A percentile compares a stretch with the other conserved stretches of the same genome.
phyloP scores from a whole-genome alignment of 306 rosid genomes.

The Lathyrus oleraceus region DNA sequence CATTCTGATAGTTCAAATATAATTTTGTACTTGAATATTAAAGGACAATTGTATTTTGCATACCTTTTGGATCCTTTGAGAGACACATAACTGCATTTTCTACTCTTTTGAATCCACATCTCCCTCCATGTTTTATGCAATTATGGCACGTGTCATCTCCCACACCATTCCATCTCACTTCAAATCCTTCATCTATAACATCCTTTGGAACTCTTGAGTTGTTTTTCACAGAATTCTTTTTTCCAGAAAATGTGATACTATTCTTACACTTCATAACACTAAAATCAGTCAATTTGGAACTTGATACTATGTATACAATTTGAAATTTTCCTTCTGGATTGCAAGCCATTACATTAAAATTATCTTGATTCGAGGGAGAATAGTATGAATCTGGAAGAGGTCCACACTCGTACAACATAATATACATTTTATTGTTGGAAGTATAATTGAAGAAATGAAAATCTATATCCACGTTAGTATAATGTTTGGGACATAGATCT shows the following conservation, averaged over 20 bases:
- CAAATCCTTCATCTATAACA: constrained; percentile 39
- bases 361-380: not conserved
- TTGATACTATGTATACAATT: not conserved
- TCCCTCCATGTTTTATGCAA: constrained; percentile 33
- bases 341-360: not conserved
- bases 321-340: not conserved
- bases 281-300: not conserved
- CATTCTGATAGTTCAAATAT: no score
- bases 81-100: constrained; percentile 24
- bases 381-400: not conserved
- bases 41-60: no score
- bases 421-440: constrained; percentile 1
- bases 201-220: no score
- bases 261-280: constrained; percentile 13
- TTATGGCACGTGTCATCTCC: not conserved
- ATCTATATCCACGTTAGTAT: constrained; percentile 24
- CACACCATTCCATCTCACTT: constrained; percentile 37
- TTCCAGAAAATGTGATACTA: constrained; percentile 17
- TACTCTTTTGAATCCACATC: constrained; percentile 36
- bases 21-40: no score
- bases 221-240: not conserved
- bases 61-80: no score
- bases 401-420: constrained; percentile 38
- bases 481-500: not conserved
- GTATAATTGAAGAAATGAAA: constrained; percentile 27